These are phyloP conservation scores for Coemansia sp. DNA, from an alignment of 192 early-diverging fungal genomes.

Conservation along the genomic window DNA sequence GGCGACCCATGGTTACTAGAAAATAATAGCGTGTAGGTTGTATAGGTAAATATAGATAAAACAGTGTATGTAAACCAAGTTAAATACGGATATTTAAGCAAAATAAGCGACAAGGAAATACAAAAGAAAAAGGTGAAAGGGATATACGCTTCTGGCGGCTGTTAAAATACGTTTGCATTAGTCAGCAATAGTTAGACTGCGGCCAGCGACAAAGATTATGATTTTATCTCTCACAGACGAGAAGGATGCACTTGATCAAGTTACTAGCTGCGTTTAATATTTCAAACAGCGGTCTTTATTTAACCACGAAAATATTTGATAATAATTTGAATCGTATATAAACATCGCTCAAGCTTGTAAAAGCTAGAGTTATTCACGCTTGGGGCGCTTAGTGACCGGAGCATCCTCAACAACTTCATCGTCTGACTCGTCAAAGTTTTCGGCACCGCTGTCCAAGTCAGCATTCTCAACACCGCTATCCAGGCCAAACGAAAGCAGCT, in stretches of 20 bases:
- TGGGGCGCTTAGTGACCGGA: slow-evolving; percentile 37
- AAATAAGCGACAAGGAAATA: too few species aligned
- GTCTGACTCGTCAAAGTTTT: slow-evolving; percentile 7
- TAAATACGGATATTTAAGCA: too few species aligned
- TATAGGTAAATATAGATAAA: neutral
- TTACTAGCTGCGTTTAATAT: neutral
- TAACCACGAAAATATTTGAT: neutral
- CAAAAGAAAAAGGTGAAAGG: too few species aligned
- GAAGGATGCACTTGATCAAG: neutral
- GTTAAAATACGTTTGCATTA: neutral
- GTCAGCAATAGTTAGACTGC: slow-evolving; percentile 3
- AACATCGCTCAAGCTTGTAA: slow-evolving; percentile 5
- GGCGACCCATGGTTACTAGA: slow-evolving; percentile 79
- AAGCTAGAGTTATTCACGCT: slow-evolving; percentile 16
- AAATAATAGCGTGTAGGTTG: neutral
- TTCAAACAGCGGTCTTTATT: neutral
- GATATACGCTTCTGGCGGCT: neutral
- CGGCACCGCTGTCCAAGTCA: slow-evolving; percentile 10
- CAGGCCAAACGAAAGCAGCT: slow-evolving; percentile 69
- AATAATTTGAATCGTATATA: slow-evolving; percentile 10
- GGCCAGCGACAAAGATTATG: neutral
- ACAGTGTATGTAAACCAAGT: too few species aligned
- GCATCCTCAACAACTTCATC: slow-evolving; percentile 43
- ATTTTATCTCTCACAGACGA: neutral
- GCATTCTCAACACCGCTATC: slow-evolving; percentile 22